Conservation (phyloP, 371 early-diverging fungal species). For the Mortierella sp. region DNA sequence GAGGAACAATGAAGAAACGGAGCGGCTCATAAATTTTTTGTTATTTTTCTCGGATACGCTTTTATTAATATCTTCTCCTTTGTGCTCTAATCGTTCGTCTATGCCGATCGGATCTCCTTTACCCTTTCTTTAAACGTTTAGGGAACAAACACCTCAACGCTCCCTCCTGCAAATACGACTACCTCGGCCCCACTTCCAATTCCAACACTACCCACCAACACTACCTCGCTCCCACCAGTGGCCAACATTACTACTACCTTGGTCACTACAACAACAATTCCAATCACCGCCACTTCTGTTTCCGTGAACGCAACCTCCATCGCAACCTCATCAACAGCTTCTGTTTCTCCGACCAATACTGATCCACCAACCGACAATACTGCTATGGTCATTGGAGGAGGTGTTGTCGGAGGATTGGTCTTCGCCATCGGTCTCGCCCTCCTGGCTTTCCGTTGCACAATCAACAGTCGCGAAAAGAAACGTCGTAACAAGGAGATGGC, state of each 20-base stretch:
- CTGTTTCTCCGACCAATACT: conserved; percentile 1
- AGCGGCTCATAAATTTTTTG: conserved; percentile 1
- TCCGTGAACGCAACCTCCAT: neutral
- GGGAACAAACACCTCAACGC: neutral
- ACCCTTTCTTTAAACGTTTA: neutral
- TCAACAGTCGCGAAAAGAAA: conserved; percentile 27
- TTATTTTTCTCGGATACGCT: neutral
- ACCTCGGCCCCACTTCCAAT: neutral
- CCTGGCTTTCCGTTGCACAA: conserved; percentile 31
- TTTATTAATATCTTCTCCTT: conserved; percentile 7
- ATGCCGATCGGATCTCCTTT: conserved; percentile 1
- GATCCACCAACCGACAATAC: neutral
- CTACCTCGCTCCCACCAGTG: neutral
- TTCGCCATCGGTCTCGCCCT: conserved; percentile 42
- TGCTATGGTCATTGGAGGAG: conserved; percentile 17
- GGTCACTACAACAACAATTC: neutral
- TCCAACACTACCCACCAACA: neutral
- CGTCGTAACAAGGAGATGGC: conserved; percentile 53
- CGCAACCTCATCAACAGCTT: neutral
- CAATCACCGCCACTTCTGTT: neutral
- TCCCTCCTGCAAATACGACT: neutral
- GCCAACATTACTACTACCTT: neutral
- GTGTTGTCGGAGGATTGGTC: conserved; percentile 44
- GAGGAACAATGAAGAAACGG: neutral
- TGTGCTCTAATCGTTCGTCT: neutral